Conservation (phyloP, 2,329 filamentous ascomycete species). For the Fusarium nygamai region DNA sequence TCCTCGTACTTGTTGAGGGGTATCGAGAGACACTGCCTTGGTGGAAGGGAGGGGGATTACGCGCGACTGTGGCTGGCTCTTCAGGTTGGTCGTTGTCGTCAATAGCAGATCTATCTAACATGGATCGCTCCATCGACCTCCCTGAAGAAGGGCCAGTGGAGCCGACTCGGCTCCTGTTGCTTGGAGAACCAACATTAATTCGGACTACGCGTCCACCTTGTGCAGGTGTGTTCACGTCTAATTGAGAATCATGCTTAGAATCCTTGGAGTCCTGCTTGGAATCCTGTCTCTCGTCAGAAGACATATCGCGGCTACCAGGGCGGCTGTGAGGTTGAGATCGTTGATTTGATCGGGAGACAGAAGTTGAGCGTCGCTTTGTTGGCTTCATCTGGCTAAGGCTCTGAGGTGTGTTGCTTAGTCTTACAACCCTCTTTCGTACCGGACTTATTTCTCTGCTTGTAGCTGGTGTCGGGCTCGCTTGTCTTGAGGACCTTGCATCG, state of each 20-base stretch:
- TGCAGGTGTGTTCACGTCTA: conserved; percentile 64
- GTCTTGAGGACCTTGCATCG: conserved; percentile 51
- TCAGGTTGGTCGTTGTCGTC: conserved; percentile 60
- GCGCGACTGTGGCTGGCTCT: conserved; percentile 60
- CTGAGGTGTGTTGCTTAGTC: conserved; percentile 63
- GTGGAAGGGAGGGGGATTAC: conserved; percentile 57
- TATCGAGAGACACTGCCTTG: conserved; percentile 65
- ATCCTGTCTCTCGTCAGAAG: conserved; percentile 52
- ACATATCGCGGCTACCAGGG: conserved; percentile 54
- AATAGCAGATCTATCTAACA: conserved; percentile 46
- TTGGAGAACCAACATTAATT: conserved; percentile 63
- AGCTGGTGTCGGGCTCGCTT: conserved; percentile 53
- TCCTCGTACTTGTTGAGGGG: conserved; percentile 59
- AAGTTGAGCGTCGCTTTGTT: conserved; percentile 61
- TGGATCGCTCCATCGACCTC: conserved; percentile 49
- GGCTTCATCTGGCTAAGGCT: conserved; percentile 54
- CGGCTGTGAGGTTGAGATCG: conserved; percentile 49
- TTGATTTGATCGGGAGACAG: conserved; percentile 53
- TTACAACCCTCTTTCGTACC: conserved; percentile 65
- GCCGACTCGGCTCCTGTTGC: conserved; percentile 50
- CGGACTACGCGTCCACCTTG: conserved; percentile 64
- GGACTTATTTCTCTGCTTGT: conserved; percentile 62
- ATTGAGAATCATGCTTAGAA: conserved; percentile 42
- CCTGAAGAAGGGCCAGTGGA: conserved; percentile 52
- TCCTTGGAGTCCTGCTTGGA: conserved; percentile 36